These are phyloP conservation scores for Sphaerulina musiva DNA, from an alignment of 2,329 filamentous ascomycete species.

Conservation along the genomic window DNA sequence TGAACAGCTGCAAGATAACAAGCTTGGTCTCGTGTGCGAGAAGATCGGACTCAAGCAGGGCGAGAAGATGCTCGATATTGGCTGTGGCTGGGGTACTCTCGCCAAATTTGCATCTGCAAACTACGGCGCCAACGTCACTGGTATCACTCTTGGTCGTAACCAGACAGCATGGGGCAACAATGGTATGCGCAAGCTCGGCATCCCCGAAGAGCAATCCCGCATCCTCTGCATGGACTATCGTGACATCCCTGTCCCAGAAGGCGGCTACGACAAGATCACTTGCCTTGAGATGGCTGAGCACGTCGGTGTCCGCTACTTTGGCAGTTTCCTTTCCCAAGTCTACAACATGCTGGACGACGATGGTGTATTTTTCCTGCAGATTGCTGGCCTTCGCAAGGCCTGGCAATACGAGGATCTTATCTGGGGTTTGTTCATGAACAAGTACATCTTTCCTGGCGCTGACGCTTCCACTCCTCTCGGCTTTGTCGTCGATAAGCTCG, in stretches of 20 bases:
- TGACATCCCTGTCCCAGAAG: slow-evolving; percentile 74
- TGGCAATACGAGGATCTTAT: slow-evolving; percentile 98
- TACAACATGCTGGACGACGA: slow-evolving; percentile 96
- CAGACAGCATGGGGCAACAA: slow-evolving; percentile 96
- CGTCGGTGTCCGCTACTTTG: slow-evolving; percentile 87
- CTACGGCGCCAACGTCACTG: slow-evolving; percentile 78
- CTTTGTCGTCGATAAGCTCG: slow-evolving; percentile 76
- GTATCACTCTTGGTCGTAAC: slow-evolving; percentile 90
- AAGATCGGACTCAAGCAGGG: slow-evolving; percentile 80
- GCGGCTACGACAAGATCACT: slow-evolving; percentile 84
- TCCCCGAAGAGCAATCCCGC: slow-evolving; percentile 79
- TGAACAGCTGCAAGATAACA: slow-evolving; percentile 96
- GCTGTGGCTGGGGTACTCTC: slow-evolving; percentile 96
- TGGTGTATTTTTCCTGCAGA: slow-evolving; percentile 91
- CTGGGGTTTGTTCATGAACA: slow-evolving; percentile 99
- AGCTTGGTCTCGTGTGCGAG: slow-evolving; percentile 88
- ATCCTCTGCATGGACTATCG: slow-evolving; percentile 97
- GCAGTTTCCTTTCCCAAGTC: slow-evolving; percentile 73
- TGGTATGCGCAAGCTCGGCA: slow-evolving; percentile 72
- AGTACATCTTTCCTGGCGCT: slow-evolving; percentile 95
- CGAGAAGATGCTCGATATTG: slow-evolving; percentile 84
- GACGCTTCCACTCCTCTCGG: slow-evolving; percentile 91
- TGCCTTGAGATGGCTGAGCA: slow-evolving; percentile 99
- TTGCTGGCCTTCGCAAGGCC: slow-evolving; percentile 82
- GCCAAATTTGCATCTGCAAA: slow-evolving; percentile 87